Evolutionary conservation across 2,329 filamentous ascomycete genomes (phyloP).

Genomic region (Colletotrichum tamarilloi): DNA sequence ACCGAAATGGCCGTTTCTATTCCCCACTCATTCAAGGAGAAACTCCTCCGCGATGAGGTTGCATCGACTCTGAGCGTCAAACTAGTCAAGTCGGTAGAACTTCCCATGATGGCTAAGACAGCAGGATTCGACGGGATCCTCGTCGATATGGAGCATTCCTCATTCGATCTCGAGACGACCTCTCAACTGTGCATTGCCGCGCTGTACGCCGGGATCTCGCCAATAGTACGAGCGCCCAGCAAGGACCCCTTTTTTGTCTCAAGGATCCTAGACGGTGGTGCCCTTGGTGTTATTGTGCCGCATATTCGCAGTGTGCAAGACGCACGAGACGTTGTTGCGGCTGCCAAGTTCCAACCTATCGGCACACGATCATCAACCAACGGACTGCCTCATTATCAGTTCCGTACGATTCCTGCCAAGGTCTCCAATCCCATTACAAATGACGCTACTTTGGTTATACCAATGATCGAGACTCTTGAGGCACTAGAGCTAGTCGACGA

Average conservation of each 20-base stretch:
- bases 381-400: constrained; percentile 49
- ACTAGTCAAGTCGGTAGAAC: constrained; percentile 47
- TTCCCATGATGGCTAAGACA: constrained; percentile 51
- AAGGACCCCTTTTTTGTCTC: constrained; percentile 51
- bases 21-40: constrained; percentile 41
- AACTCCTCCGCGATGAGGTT: constrained; percentile 41
- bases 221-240: constrained; percentile 53
- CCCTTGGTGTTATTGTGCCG: constrained; percentile 53
- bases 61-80: constrained; percentile 43
- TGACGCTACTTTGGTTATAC: constrained; percentile 50
- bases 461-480: constrained; percentile 54
- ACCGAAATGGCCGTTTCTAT: constrained; percentile 38
- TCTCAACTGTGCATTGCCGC: constrained; percentile 52
- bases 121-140: constrained; percentile 54
- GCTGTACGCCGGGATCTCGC: constrained; percentile 50
- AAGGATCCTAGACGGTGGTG: constrained; percentile 53
- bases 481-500: constrained; percentile 52
- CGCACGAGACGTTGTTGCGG: constrained; percentile 47
- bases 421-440: constrained; percentile 49
- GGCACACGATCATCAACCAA: constrained; percentile 49
- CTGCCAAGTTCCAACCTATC: constrained; percentile 51
- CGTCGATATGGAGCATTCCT: constrained; percentile 58
- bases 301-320: constrained; percentile 52
- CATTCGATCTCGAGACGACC: constrained; percentile 48
- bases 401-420: constrained; percentile 45